phyloP scores from a whole-genome alignment of 2,329 filamentous ascomycete species.

The Trichoderma sp. region DNA sequence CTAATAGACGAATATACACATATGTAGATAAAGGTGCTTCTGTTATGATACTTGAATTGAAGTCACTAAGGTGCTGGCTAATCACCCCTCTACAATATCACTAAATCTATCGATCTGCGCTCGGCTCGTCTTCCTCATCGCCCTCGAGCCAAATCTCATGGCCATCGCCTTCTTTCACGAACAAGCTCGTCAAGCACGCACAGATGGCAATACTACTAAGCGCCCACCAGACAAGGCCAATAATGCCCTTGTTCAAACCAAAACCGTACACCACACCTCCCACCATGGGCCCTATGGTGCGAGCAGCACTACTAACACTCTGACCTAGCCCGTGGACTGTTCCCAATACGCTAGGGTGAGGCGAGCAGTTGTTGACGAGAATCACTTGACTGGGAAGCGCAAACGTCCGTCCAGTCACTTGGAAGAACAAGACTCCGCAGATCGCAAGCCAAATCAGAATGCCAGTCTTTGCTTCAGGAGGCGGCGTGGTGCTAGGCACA shows the following conservation, averaged over 20 bases:
- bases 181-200: slow-evolving; percentile 51
- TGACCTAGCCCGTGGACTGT: slow-evolving; percentile 54
- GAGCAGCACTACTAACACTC: slow-evolving; percentile 56
- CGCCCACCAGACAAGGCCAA: slow-evolving; percentile 60
- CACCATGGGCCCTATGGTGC: slow-evolving; percentile 59
- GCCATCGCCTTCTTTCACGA: slow-evolving; percentile 60
- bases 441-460: slow-evolving; percentile 64
- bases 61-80: not conserved
- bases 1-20: not conserved
- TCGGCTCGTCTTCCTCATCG: slow-evolving; percentile 42
- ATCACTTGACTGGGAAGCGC: slow-evolving; percentile 47
- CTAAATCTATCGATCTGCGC: not conserved
- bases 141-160: slow-evolving; percentile 65
- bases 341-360: slow-evolving; percentile 47
- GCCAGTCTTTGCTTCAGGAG: slow-evolving; percentile 53
- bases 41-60: not conserved
- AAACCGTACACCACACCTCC: slow-evolving; percentile 61
- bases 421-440: slow-evolving; percentile 58
- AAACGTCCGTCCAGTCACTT: slow-evolving; percentile 68
- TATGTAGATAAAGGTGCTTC: not conserved
- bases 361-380: slow-evolving; percentile 48
- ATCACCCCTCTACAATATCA: not conserved
- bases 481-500: slow-evolving; percentile 54
- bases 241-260: slow-evolving; percentile 54
- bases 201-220: slow-evolving; percentile 49